These are phyloP conservation scores for Trametes cingulata DNA, from an alignment of 768 basidiomycete genomes.

Conservation along the genomic window DNA sequence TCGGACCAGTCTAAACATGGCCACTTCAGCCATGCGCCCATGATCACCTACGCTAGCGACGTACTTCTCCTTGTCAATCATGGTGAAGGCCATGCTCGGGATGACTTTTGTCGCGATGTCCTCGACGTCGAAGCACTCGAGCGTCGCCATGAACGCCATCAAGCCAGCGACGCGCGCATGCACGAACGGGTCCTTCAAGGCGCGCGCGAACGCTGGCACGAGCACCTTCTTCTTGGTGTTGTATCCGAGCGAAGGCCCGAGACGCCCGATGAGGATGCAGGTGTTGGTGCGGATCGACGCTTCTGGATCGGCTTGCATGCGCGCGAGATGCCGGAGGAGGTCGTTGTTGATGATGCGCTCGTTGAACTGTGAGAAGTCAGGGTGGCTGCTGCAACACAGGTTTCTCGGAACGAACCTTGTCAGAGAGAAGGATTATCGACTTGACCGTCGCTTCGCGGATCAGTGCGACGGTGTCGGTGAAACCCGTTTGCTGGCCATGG, in stretches of 20 bases:
- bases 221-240: conserved; percentile 96
- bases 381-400: too few species aligned
- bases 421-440: conserved; percentile 78
- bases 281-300: conserved; percentile 97
- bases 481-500: conserved; percentile 80
- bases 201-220: conserved; percentile 89
- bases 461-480: conserved; percentile 90
- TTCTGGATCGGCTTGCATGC: conserved; percentile 90
- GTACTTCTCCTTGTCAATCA: conserved; percentile 94
- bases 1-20: conserved; percentile 68
- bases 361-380: too few species aligned
- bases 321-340: conserved; percentile 87
- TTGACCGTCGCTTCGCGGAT: conserved; percentile 95
- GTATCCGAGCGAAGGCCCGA: conserved; percentile 81
- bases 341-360: conserved; percentile 97
- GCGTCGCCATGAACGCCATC: conserved; percentile 94
- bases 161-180: conserved; percentile 92
- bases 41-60: conserved; percentile 19
- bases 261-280: conserved; percentile 90
- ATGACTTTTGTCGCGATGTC: conserved; percentile 90
- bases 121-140: conserved; percentile 84
- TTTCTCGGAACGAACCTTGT: conserved; percentile 63
- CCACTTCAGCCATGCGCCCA: not conserved
- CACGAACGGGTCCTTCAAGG: conserved; percentile 87
- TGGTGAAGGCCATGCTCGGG: conserved; percentile 74